Percentiles rank a stretch among this genome's conserved stretches.
Evolutionary conservation across 1,284 basidiomycete species (phyloP).

Genomic region (Trametes sp.): DNA sequence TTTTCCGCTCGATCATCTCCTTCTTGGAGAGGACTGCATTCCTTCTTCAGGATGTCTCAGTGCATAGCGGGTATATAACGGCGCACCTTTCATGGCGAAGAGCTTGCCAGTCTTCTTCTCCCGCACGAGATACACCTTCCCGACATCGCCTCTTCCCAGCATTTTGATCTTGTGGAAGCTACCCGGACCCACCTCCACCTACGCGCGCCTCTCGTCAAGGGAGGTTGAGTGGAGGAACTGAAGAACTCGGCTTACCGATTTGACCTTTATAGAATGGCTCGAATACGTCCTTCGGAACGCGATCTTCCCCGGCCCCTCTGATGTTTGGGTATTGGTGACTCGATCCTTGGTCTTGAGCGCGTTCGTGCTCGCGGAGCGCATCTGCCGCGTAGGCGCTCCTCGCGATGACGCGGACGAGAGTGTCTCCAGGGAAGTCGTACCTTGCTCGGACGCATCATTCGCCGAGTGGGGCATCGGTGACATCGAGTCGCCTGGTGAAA

Average conservation of each 20-base stretch:
- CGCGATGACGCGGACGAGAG: constrained; percentile 75
- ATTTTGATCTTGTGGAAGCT: constrained; percentile 96
- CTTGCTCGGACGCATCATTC: constrained; percentile 64
- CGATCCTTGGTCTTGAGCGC: constrained; percentile 50
- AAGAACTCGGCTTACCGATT: constrained; percentile 63
- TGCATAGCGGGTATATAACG: constrained; percentile 19
- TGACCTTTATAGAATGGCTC: constrained; percentile 96
- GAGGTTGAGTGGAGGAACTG: constrained; percentile 15
- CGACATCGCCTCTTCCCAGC: constrained; percentile 95
- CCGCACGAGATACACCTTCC: constrained; percentile 93
- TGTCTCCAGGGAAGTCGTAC: constrained; percentile 74
- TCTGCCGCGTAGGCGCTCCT: constrained; percentile 50
- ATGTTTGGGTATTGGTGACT: constrained; percentile 49
- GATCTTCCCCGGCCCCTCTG: constrained; percentile 63
- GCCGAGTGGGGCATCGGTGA: constrained; percentile 60
- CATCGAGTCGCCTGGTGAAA: constrained; percentile 68
- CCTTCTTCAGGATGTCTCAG: constrained; percentile 12
- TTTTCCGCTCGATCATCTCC: constrained; percentile 98
- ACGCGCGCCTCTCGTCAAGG: constrained; percentile 25
- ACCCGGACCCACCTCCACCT: constrained; percentile 91
- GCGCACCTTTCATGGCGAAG: constrained; percentile 95
- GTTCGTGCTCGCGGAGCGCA: constrained; percentile 32
- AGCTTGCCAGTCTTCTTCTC: constrained; percentile 96
- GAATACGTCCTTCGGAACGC: constrained; percentile 95
- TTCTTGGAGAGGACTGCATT: constrained; percentile 89